Evolutionary conservation across 2,329 filamentous ascomycete genomes (phyloP).

Genomic region (Cladosporium sp.): DNA sequence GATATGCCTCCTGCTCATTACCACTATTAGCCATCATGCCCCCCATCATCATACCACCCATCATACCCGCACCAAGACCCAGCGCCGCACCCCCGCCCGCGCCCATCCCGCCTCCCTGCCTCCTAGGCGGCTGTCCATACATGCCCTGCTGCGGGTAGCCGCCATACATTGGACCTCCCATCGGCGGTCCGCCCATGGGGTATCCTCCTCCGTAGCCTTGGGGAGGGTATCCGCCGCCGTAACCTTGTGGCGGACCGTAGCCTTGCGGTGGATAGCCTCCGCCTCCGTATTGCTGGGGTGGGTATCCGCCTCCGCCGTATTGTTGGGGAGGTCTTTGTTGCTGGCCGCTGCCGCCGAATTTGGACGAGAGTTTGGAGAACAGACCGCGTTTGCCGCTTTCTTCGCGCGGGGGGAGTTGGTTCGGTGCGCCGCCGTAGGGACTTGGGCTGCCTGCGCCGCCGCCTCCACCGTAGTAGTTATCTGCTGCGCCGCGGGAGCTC

Average conservation of each 20-base stretch:
- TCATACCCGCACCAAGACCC: constrained; percentile 72
- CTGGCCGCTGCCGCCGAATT: constrained; percentile 31
- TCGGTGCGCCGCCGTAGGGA: constrained; percentile 31
- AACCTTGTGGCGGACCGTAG: constrained; percentile 23
- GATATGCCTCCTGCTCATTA: constrained; percentile 39
- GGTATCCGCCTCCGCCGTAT: constrained; percentile 25
- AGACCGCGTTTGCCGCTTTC: constrained; percentile 39
- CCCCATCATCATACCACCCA: constrained; percentile 70
- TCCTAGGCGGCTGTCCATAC: constrained; percentile 4
- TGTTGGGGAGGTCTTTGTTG: constrained; percentile 18
- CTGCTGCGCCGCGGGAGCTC: constrained; percentile 20
- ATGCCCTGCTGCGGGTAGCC: constrained; percentile 4
- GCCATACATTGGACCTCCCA: constrained; percentile 2
- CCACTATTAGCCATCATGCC: constrained; percentile 58
- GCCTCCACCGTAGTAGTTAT: constrained; percentile 2
- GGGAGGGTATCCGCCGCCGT: constrained; percentile 1
- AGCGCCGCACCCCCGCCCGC: constrained; percentile 68
- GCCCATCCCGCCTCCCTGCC: constrained; percentile 52
- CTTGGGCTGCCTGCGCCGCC: constrained; percentile 6
- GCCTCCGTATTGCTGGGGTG: constrained; percentile 27
- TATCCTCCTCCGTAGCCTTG: not conserved
- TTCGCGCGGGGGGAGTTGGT: constrained; percentile 28
- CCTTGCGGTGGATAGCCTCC: constrained; percentile 20
- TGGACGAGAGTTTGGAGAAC: constrained; percentile 51
- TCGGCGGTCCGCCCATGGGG: not conserved